Percentiles rank a stretch among this genome's conserved stretches.
Evolutionary conservation across 352 stramenopile genomes (phyloP).

Genomic region (Lagenidium giganteum): DNA sequence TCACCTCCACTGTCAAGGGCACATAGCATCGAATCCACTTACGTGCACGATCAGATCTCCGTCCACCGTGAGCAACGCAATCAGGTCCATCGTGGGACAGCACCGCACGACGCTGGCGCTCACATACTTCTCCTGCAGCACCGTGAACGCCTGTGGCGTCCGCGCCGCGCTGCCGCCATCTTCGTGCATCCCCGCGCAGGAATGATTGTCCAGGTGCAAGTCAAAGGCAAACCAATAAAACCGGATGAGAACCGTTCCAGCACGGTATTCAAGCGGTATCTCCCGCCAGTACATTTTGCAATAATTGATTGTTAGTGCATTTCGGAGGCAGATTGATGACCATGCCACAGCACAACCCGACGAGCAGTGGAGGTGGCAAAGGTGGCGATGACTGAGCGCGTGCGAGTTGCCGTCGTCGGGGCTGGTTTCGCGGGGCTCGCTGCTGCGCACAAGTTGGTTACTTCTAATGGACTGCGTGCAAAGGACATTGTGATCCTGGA

Average conservation of each 20-base stretch:
- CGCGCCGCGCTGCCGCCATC: not conserved
- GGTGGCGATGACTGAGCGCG: too few relatives aligned
- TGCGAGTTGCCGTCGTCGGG: conserved; percentile 42
- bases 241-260: too few relatives aligned
- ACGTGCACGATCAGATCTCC: conserved; percentile 71
- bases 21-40: conserved; percentile 14
- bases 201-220: too few relatives aligned
- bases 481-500: conserved; percentile 43
- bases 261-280: too few relatives aligned
- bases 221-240: too few relatives aligned
- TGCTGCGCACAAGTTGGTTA: conserved; percentile 31
- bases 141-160: conserved; percentile 30
- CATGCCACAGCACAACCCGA: too few relatives aligned
- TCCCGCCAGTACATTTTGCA: too few relatives aligned
- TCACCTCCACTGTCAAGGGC: too few relatives aligned
- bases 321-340: too few relatives aligned
- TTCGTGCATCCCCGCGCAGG: too few relatives aligned
- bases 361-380: too few relatives aligned
- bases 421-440: conserved; percentile 43
- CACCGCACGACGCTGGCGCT: conserved; percentile 38
- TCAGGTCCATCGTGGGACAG: conserved; percentile 76
- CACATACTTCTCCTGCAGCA: conserved; percentile 73
- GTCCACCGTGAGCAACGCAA: conserved; percentile 65
- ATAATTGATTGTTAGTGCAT: too few relatives aligned
- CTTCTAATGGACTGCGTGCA: conserved; percentile 21